Evolutionary conservation across 2,329 filamentous ascomycete species (phyloP).

Genomic region (Claviceps sp.): DNA sequence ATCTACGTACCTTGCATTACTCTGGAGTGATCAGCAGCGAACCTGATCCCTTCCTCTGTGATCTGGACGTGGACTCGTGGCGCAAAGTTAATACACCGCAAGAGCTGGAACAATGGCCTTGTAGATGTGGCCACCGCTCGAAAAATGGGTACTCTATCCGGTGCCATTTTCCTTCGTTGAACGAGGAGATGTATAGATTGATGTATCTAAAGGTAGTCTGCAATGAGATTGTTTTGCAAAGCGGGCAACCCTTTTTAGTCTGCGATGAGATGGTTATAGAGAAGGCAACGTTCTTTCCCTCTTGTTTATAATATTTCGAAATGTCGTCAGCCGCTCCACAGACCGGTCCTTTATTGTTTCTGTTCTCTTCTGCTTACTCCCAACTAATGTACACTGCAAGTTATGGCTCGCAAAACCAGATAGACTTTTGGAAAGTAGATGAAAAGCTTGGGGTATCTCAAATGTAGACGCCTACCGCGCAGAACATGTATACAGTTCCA

Average conservation of each 20-base stretch:
- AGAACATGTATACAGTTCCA: conserved; percentile 97
- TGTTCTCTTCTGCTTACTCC: conserved; percentile 11
- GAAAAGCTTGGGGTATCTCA: conserved; percentile 40
- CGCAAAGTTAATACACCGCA: conserved; percentile 45
- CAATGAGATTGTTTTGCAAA: neutral
- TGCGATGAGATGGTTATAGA: neutral
- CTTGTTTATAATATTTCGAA: conserved; percentile 4
- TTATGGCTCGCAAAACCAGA: conserved; percentile 8
- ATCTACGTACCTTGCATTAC: conserved; percentile 67
- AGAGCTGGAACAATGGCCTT: conserved; percentile 54
- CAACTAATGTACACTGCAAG: conserved; percentile 25
- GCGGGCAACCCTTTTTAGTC: neutral
- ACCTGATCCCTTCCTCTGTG: conserved; percentile 70
- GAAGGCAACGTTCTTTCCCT: neutral
- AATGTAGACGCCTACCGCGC: conserved; percentile 96
- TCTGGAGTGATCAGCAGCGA: conserved; percentile 76
- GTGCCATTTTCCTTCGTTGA: conserved; percentile 13
- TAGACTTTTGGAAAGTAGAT: neutral
- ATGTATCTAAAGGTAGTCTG: neutral
- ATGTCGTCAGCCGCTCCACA: conserved; percentile 15
- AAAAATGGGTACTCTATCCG: conserved; percentile 42
- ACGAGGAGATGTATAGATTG: neutral
- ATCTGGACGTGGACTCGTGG: conserved; percentile 56
- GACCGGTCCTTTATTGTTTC: conserved; percentile 14
- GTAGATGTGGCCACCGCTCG: conserved; percentile 67